Evolutionary conservation across 768 basidiomycete genomes (phyloP).

Genomic region (Hygrophoropsis aurantiaca): DNA sequence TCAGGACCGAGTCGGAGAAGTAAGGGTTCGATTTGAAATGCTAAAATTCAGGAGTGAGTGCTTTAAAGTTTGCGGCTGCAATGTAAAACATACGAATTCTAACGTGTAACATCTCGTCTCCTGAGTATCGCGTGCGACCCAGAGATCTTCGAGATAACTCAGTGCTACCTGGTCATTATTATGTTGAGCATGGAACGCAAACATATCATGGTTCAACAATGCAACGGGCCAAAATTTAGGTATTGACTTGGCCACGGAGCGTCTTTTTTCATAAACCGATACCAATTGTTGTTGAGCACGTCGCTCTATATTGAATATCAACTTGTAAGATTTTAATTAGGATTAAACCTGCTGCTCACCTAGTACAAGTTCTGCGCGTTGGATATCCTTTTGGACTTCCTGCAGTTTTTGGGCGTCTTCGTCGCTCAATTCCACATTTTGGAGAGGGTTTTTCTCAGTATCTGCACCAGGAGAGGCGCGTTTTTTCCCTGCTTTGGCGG

Average conservation of each 20-base stretch:
- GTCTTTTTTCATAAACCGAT: constrained; percentile 71
- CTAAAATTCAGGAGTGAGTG: constrained; percentile 36
- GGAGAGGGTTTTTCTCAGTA: constrained; percentile 67
- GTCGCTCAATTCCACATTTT: constrained; percentile 66
- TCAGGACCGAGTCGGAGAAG: constrained; percentile 73
- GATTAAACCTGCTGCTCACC: constrained; percentile 59
- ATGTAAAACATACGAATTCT: constrained; percentile 72
- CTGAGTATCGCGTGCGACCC: constrained; percentile 68
- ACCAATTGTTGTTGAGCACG: constrained; percentile 54
- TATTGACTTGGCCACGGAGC: constrained; percentile 62
- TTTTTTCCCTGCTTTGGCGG: constrained; percentile 52
- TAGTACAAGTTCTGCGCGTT: constrained; percentile 67
- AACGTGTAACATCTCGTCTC: constrained; percentile 84
- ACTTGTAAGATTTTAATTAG: constrained; percentile 6
- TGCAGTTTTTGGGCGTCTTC: constrained; percentile 72
- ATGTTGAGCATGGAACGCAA: constrained; percentile 69
- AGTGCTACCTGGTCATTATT: constrained; percentile 78
- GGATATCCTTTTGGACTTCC: constrained; percentile 64
- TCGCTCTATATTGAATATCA: constrained; percentile 49
- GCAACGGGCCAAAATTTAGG: constrained; percentile 86
- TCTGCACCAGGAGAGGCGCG: constrained; percentile 80
- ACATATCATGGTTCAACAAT: constrained; percentile 66
- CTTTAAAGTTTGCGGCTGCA: constrained; percentile 3
- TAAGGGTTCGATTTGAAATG: constrained; percentile 86
- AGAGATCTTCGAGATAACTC: constrained; percentile 82